Evolutionary conservation across 805 yeast species (phyloP).

Genomic region (Teunomyces cretensis): DNA sequence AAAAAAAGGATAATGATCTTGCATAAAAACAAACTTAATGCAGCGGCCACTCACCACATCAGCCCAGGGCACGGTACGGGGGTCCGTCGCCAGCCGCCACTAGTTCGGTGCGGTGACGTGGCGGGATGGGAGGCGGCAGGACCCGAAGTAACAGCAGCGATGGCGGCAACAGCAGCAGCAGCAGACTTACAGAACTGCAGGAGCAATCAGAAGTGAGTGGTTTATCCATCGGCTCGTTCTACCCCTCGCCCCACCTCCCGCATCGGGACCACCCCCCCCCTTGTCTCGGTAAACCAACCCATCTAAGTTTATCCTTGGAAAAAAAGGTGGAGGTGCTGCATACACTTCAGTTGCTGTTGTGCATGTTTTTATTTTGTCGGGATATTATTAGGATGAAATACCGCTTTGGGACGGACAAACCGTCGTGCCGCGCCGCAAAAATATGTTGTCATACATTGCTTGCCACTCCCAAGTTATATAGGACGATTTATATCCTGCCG

Average conservation of each 20-base stretch:
- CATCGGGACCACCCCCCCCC: neutral
- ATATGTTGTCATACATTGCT: conserved; percentile 3
- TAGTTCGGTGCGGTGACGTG: too few species aligned
- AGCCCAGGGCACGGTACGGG: too few species aligned
- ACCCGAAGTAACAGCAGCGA: too few species aligned
- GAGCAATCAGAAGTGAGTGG: too few species aligned
- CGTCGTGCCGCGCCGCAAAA: conserved; percentile 1
- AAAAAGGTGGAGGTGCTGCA: neutral
- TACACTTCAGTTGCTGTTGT: neutral
- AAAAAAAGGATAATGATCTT: neutral
- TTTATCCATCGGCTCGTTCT: too few species aligned
- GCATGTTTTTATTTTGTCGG: neutral
- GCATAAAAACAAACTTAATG: neutral
- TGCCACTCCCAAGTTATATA: neutral
- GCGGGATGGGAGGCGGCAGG: too few species aligned
- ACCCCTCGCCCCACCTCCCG: too few species aligned
- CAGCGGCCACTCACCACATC: too few species aligned
- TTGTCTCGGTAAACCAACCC: neutral
- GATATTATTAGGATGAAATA: neutral
- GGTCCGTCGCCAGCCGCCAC: too few species aligned
- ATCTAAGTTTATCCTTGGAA: neutral
- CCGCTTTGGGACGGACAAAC: neutral
- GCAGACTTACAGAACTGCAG: too few species aligned
- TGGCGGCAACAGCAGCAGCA: too few species aligned
- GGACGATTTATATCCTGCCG: neutral